phyloP scores from a whole-genome alignment of 2,329 filamentous ascomycete genomes.

The Chrysosporium keratinophilum region DNA sequence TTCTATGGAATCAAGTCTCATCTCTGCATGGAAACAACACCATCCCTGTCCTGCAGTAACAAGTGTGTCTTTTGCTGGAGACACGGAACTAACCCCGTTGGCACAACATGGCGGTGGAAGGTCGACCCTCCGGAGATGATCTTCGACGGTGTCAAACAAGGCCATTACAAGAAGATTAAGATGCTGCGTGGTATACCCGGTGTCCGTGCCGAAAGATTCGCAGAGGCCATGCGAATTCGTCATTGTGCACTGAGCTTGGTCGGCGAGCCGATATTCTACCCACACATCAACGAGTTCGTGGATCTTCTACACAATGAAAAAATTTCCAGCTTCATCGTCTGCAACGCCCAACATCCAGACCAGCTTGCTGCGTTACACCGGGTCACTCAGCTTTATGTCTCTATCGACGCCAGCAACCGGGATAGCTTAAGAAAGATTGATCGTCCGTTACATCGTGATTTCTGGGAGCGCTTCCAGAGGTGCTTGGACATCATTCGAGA shows the following conservation, averaged over 20 bases:
- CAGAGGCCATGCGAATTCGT: constrained; percentile 82
- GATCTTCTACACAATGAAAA: constrained; percentile 70
- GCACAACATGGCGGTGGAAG: constrained; percentile 93
- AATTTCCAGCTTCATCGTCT: constrained; percentile 91
- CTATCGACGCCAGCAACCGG: constrained; percentile 85
- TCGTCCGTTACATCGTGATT: constrained; percentile 83
- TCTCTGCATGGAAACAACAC: constrained; percentile 96
- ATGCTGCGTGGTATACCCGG: constrained; percentile 91
- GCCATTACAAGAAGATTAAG: constrained; percentile 95
- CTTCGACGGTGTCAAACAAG: constrained; percentile 78
- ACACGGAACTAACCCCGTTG: constrained; percentile 92
- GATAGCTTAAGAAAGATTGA: constrained; percentile 83
- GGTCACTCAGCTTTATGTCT: constrained; percentile 92
- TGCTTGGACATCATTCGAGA: constrained; percentile 83
- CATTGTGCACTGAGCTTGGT: constrained; percentile 90
- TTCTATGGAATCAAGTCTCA: constrained; percentile 97
- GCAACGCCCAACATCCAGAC: constrained; percentile 92
- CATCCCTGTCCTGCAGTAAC: constrained; percentile 89
- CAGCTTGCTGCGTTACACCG: constrained; percentile 71
- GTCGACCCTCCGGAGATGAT: constrained; percentile 85
- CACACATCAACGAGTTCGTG: constrained; percentile 88
- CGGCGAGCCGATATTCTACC: constrained; percentile 97
- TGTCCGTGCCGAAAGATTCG: constrained; percentile 80
- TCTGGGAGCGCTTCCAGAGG: constrained; percentile 89
- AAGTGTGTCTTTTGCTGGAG: constrained; percentile 99